These are phyloP conservation scores for Aspergillus campestris DNA, from an alignment of 495 filamentous ascomycete genomes.

Conservation along the genomic window DNA sequence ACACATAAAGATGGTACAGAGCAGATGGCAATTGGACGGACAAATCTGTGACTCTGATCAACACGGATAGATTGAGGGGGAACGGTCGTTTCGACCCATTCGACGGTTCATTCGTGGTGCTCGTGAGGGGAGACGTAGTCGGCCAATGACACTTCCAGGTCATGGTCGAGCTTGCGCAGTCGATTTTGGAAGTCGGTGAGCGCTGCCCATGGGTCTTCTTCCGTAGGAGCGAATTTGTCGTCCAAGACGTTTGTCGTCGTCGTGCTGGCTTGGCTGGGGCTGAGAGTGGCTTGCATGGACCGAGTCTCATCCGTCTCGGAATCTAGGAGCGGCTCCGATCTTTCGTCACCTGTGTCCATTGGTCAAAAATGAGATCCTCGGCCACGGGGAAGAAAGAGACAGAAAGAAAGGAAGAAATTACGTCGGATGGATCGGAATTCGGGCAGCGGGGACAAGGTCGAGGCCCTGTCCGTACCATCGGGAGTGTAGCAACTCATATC, in stretches of 20 bases:
- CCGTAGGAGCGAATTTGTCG: background rate
- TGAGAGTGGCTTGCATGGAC: constrained; percentile 8
- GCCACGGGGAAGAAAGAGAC: background rate
- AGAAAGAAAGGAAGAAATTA: constrained; percentile 12
- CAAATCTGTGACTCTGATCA: too few species aligned
- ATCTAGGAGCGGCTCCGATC: constrained; percentile 6
- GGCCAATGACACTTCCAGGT: constrained; percentile 7
- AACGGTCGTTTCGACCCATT: too few species aligned
- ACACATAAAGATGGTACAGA: too few species aligned
- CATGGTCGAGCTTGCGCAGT: constrained; percentile 7
- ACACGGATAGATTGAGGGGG: too few species aligned
- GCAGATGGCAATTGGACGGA: too few species aligned
- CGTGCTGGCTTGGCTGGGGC: background rate
- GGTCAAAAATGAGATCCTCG: background rate
- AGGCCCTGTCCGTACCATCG: constrained; percentile 23
- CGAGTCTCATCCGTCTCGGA: constrained; percentile 6
- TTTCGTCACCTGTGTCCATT: constrained; percentile 3
- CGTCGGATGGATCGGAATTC: constrained; percentile 24
- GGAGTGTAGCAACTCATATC: constrained; percentile 38
- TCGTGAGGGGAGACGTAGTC: constrained; percentile 5
- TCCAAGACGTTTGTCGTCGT: constrained; percentile 1
- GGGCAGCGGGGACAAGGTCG: constrained; percentile 26
- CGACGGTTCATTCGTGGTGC: background rate
- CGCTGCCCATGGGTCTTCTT: constrained; percentile 6
- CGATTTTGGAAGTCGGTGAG: constrained; percentile 9